These are phyloP conservation scores for Neoboletus brunneissimus DNA, from an alignment of 768 basidiomycete species.

Conservation along the genomic window DNA sequence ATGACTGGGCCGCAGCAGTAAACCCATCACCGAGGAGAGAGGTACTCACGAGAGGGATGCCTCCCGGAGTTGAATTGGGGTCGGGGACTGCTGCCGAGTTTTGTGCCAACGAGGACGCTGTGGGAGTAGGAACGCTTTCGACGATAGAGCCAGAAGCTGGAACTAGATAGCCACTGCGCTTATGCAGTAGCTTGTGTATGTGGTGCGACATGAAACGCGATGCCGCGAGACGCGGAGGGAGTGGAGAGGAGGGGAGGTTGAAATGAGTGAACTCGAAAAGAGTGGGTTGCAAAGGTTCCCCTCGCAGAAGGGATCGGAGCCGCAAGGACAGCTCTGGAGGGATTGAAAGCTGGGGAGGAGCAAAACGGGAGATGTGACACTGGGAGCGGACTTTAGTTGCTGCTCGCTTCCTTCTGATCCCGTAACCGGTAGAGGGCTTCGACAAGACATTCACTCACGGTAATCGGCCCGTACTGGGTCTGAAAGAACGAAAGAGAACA, in stretches of 20 bases:
- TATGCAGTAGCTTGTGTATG: constrained; percentile 7
- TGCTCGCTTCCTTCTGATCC: constrained; percentile 22
- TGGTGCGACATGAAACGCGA: constrained; percentile 16
- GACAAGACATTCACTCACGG: constrained; percentile 10
- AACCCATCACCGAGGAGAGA: neutral
- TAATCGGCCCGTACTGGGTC: neutral
- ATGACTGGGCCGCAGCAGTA: constrained; percentile 3
- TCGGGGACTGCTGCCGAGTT: constrained; percentile 6
- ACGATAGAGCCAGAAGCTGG: constrained; percentile 25
- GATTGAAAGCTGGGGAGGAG: neutral
- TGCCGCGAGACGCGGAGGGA: neutral
- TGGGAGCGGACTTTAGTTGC: constrained; percentile 11
- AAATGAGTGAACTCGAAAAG: constrained; percentile 18
- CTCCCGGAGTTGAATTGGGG: neutral
- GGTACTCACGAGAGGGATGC: constrained; percentile 15
- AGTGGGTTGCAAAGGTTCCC: constrained; percentile 14
- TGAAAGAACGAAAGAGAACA: neutral
- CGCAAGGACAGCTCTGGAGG: neutral
- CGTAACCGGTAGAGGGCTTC: neutral
- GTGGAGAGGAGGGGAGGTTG: neutral
- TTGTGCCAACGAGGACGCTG: constrained; percentile 23
- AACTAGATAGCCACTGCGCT: constrained; percentile 14
- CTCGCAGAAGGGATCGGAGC: constrained; percentile 23
- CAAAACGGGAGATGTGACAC: neutral
- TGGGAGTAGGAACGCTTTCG: constrained; percentile 25